Evolutionary conservation across 306 rosid genomes (phyloP).

Genomic region (Casuarina equisetifolia): DNA sequence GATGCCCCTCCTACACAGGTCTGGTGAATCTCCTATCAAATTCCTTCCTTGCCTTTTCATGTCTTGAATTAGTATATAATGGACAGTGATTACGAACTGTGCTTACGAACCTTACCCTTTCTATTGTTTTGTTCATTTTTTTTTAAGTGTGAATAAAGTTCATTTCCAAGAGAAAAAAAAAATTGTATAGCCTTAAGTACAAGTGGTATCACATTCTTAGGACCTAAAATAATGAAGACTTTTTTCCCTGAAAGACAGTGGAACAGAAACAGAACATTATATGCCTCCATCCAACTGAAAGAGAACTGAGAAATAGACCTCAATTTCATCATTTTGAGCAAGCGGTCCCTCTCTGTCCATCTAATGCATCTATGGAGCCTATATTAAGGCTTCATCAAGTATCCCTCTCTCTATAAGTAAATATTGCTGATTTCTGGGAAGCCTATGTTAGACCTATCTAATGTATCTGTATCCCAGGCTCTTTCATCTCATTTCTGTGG

Average conservation of each 20-base stretch:
- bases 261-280: neutral
- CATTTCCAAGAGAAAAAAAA: neutral
- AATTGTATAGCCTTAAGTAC: neutral
- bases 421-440: neutral
- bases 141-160: neutral
- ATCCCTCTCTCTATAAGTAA: neutral
- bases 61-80: neutral
- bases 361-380: no score
- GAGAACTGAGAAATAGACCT: neutral
- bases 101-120: neutral
- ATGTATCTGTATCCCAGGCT: neutral
- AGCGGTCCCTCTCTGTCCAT: neutral
- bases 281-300: neutral
- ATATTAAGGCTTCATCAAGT: no score
- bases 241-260: neutral
- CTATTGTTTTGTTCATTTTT: neutral
- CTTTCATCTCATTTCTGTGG: neutral
- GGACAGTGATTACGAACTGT: neutral
- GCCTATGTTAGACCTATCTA: neutral
- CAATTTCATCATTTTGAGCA: neutral
- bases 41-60: neutral
- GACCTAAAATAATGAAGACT: neutral
- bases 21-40: constrained; percentile 23
- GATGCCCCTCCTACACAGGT: constrained; percentile 89
- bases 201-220: neutral